Conservation (phyloP, 2,329 filamentous ascomycete species). For the Amesomyces nigricolor region DNA sequence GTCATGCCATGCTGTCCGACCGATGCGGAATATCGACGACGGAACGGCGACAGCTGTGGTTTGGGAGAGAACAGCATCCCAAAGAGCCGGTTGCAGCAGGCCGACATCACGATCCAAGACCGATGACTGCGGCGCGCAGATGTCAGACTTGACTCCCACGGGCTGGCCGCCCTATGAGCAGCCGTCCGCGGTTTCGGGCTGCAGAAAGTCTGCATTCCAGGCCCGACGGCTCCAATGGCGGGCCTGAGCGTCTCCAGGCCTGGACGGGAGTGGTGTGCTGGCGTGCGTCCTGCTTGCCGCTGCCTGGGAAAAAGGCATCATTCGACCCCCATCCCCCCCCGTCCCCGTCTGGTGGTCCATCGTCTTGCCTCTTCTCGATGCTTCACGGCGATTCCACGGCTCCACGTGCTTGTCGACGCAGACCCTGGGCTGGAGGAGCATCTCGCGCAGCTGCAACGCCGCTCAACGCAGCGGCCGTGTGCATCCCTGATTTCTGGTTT, state of each 20-base stretch:
- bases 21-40: not conserved
- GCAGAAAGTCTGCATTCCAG: constrained; percentile 28
- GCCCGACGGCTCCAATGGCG: constrained; percentile 24
- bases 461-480: not conserved
- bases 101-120: constrained; percentile 8
- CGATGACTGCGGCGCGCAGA: constrained; percentile 25
- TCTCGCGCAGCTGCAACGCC: not conserved
- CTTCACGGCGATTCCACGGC: constrained; percentile 13
- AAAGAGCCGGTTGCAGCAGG: not conserved
- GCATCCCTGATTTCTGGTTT: constrained; percentile 8
- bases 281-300: constrained; percentile 19
- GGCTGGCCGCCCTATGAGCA: constrained; percentile 25
- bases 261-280: constrained; percentile 19
- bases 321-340: constrained; percentile 2
- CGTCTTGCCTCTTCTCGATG: constrained; percentile 15
- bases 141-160: constrained; percentile 15
- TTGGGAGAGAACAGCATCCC: not conserved
- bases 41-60: not conserved
- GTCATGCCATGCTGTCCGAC: not conserved
- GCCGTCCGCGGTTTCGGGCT: constrained; percentile 17
- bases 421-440: not conserved
- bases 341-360: constrained; percentile 8
- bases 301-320: constrained; percentile 17
- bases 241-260: not conserved
- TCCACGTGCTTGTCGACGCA: not conserved